A percentile compares a stretch with the other conserved stretches of the same genome.
phyloP scores from a whole-genome alignment of 2,329 filamentous ascomycete genomes.

The Pyrenophora tritici-repentis region DNA sequence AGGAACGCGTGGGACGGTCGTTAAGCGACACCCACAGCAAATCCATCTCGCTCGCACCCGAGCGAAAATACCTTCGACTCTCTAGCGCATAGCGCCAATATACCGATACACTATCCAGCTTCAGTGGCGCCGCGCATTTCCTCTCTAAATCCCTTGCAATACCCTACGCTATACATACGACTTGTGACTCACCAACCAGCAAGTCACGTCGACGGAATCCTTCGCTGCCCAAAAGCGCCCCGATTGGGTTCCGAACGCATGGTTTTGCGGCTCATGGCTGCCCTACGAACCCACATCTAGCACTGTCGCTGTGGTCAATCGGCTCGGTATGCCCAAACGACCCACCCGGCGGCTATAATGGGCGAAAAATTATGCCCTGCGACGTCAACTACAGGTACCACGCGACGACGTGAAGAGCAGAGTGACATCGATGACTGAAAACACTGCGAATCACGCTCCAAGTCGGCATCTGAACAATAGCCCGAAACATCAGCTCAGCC shows the following conservation, averaged over 20 bases:
- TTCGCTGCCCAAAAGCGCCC: slow-evolving; percentile 31
- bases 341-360: slow-evolving; percentile 32
- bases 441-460: too few species aligned
- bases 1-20: slow-evolving; percentile 30
- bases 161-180: slow-evolving; percentile 14
- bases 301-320: slow-evolving; percentile 20
- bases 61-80: too few species aligned
- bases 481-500: too few species aligned
- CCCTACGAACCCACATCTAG: slow-evolving; percentile 34
- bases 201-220: slow-evolving; percentile 12
- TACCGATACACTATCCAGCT: slow-evolving; percentile 11
- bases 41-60: not conserved
- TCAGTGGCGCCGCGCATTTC: slow-evolving; percentile 9
- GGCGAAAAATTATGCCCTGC: slow-evolving; percentile 8
- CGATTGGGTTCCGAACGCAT: slow-evolving; percentile 31
- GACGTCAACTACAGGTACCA: slow-evolving; percentile 5
- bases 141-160: slow-evolving; percentile 12
- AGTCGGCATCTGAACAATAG: too few species aligned
- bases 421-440: too few species aligned
- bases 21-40: slow-evolving; percentile 21
- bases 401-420: slow-evolving; percentile 1
- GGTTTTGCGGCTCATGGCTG: slow-evolving; percentile 32
- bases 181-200: slow-evolving; percentile 27
- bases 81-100: too few species aligned
- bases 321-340: slow-evolving; percentile 28